Percentiles rank a stretch among this genome's conserved stretches.
Conservation (phyloP, 768 basidiomycete genomes). For the Lactarius quietus region DNA sequence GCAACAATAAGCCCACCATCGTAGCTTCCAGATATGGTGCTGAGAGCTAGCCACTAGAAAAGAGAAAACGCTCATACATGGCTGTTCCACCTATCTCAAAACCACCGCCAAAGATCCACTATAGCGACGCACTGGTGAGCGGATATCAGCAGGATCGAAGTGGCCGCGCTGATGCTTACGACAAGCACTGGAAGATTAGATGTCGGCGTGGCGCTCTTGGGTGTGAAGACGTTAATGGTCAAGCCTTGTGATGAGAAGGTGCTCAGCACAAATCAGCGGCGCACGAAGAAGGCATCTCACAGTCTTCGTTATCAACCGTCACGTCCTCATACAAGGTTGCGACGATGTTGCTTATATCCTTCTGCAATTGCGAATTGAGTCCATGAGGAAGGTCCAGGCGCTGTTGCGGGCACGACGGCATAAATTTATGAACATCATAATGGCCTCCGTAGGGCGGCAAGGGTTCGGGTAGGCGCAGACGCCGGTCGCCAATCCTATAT, state of each 20-base stretch:
- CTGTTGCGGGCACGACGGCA: slow-evolving; percentile 31
- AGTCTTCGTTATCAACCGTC: slow-evolving; percentile 22
- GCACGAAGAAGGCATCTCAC: slow-evolving; percentile 7
- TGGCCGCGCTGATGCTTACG: slow-evolving; percentile 2
- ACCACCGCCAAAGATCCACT: slow-evolving; percentile 26
- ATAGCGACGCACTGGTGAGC: not conserved
- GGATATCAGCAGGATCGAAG: not conserved
- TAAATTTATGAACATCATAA: slow-evolving; percentile 25
- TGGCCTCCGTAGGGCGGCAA: slow-evolving; percentile 25
- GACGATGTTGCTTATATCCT: slow-evolving; percentile 10
- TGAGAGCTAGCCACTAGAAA: not conserved
- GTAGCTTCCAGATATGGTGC: slow-evolving; percentile 8
- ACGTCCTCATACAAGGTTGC: slow-evolving; percentile 19
- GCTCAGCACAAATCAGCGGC: not conserved
- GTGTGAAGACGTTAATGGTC: slow-evolving; percentile 24
- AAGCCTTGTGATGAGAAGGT: slow-evolving; percentile 11
- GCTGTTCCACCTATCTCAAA: slow-evolving; percentile 25
- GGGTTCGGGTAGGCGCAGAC: slow-evolving; percentile 26
- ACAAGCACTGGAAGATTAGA: slow-evolving; percentile 24
- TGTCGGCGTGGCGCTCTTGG: not conserved
- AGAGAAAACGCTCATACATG: slow-evolving; percentile 7
- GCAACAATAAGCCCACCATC: slow-evolving; percentile 14
- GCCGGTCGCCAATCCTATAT: slow-evolving; percentile 17
- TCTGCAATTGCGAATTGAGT: not conserved
- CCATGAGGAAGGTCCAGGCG: slow-evolving; percentile 12